Evolutionary conservation across 1,284 basidiomycete genomes (phyloP).

Genomic region (Cutaneotrichosporon cyanovorans): DNA sequence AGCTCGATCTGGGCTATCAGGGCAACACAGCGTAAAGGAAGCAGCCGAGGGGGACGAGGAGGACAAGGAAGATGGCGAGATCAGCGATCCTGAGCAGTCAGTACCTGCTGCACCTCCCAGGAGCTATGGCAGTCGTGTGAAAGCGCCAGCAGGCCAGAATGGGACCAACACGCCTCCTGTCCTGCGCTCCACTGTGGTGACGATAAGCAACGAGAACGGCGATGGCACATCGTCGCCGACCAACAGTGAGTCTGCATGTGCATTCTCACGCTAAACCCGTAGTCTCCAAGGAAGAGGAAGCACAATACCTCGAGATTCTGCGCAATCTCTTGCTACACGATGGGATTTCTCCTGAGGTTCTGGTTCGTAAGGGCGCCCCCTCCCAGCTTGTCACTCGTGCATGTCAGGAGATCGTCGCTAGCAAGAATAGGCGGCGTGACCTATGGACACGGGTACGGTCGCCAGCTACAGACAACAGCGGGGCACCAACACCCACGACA

Average conservation of each 20-base stretch:
- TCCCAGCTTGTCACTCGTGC: slow-evolving; percentile 27
- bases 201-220: neutral
- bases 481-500: slow-evolving; percentile 7
- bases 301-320: slow-evolving; percentile 31
- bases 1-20: neutral
- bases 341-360: slow-evolving; percentile 25
- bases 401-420: slow-evolving; percentile 34
- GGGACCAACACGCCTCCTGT: neutral
- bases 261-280: neutral
- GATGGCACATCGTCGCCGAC: no score
- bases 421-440: slow-evolving; percentile 16
- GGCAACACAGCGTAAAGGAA: no score
- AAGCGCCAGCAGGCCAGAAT: no score
- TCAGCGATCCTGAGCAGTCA: slow-evolving; percentile 4
- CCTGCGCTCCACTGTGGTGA: slow-evolving; percentile 12
- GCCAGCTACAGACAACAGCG: slow-evolving; percentile 6
- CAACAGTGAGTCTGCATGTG: no score
- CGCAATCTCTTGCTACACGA: slow-evolving; percentile 26
- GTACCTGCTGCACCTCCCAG: no score
- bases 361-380: slow-evolving; percentile 29
- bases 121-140: no score
- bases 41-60: neutral
- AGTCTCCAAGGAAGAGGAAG: slow-evolving; percentile 28
- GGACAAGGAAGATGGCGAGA: slow-evolving; percentile 15
- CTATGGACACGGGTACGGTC: slow-evolving; percentile 21